Evolutionary conservation across 140 eudicot species (phyloP).

Genomic region (Senecio squalidus): DNA sequence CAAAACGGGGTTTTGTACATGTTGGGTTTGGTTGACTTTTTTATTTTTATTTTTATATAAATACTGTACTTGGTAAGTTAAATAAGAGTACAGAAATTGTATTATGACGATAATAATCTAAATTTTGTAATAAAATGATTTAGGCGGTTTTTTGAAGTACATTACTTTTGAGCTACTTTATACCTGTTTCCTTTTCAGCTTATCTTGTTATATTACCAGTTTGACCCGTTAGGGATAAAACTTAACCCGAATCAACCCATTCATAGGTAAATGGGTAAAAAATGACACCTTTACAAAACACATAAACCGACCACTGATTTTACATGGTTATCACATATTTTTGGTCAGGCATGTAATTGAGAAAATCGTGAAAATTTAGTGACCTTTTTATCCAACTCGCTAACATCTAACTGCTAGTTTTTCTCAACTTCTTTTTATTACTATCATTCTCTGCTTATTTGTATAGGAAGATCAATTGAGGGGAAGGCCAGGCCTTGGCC

Average conservation of each 20-base stretch:
- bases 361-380: not conserved
- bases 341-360: not conserved
- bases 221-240: not conserved
- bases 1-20: not conserved
- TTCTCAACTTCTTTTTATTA: no score
- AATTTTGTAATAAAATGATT: no score
- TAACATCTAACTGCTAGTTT: no score
- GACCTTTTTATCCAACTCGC: no score
- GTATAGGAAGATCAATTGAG: slow-evolving; percentile 58
- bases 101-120: no score
- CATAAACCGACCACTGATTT: not conserved
- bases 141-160: not conserved
- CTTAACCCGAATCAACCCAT: not conserved
- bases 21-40: not conserved
- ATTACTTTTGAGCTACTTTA: not conserved
- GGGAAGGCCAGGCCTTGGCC: slow-evolving; percentile 53
- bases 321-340: not conserved
- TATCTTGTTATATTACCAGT: not conserved
- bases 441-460: not conserved
- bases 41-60: no score
- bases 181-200: not conserved
- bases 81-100: no score
- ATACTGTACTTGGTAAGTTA: no score
- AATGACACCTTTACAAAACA: not conserved
- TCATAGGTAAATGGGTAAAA: not conserved